Conservation (phyloP, 2,329 filamentous ascomycete genomes). For the Colletotrichum liaoningense region DNA sequence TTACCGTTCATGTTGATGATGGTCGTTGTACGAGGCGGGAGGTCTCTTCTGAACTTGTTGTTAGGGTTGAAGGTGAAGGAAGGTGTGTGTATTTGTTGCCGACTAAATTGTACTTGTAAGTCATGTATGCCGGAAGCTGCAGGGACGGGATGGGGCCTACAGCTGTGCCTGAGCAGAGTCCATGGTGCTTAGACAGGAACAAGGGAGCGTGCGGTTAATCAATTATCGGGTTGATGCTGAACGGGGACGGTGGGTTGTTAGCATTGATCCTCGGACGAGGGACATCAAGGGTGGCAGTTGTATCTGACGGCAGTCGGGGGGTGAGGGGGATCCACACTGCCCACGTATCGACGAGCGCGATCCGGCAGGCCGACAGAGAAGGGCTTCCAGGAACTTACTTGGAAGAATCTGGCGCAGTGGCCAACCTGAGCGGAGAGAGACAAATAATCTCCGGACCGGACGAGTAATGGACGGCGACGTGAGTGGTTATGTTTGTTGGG, state of each 20-base stretch:
- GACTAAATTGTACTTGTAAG: slow-evolving; percentile 56
- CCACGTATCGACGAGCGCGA: slow-evolving; percentile 49
- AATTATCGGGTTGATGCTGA: slow-evolving; percentile 51
- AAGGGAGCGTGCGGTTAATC: slow-evolving; percentile 50
- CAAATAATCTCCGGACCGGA: slow-evolving; percentile 44
- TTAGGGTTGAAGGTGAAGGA: slow-evolving; percentile 61
- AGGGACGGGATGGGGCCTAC: slow-evolving; percentile 53
- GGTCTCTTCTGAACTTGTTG: slow-evolving; percentile 60
- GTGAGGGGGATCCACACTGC: slow-evolving; percentile 41
- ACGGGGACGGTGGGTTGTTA: slow-evolving; percentile 48
- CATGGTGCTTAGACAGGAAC: slow-evolving; percentile 54
- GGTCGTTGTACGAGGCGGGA: slow-evolving; percentile 55
- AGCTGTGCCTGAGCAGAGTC: slow-evolving; percentile 63
- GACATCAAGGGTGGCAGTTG: slow-evolving; percentile 43
- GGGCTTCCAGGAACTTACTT: slow-evolving; percentile 52
- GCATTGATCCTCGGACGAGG: slow-evolving; percentile 48
- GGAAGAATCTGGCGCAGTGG: slow-evolving; percentile 49
- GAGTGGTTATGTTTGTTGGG: slow-evolving; percentile 27
- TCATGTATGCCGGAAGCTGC: slow-evolving; percentile 38
- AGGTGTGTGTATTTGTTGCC: slow-evolving; percentile 60
- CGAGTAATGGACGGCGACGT: slow-evolving; percentile 39
- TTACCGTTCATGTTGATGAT: slow-evolving; percentile 62
- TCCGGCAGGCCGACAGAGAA: slow-evolving; percentile 45
- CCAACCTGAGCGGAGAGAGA: slow-evolving; percentile 39
- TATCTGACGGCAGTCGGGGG: slow-evolving; percentile 40